These are phyloP conservation scores for Ambrosia artemisiifolia DNA, from an alignment of 129 eudicot genomes.

Conservation along the genomic window DNA sequence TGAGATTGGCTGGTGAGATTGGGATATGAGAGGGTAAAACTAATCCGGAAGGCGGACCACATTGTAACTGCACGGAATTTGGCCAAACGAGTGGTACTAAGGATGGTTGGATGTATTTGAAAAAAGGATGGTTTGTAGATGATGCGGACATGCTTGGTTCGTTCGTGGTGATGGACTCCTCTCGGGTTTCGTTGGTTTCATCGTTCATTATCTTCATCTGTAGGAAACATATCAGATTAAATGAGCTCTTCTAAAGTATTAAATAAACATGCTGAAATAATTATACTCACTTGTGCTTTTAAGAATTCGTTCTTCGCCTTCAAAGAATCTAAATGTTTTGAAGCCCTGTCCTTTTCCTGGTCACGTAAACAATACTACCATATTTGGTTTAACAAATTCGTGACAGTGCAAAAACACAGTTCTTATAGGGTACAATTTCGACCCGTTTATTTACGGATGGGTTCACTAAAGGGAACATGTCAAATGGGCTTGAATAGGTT, in stretches of 20 bases:
- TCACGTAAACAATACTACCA: neutral
- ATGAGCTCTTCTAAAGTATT: neutral
- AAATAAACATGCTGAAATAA: neutral
- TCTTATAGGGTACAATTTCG: neutral
- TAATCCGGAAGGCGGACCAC: conserved; percentile 24
- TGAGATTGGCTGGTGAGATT: neutral
- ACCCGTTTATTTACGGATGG: neutral
- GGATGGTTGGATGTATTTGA: conserved; percentile 38
- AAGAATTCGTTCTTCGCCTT: conserved; percentile 50
- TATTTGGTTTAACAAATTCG: neutral
- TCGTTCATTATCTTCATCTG: conserved; percentile 38
- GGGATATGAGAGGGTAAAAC: conserved; percentile 30
- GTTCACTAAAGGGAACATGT: neutral
- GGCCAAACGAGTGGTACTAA: conserved; percentile 44
- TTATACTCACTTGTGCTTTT: conserved; percentile 49
- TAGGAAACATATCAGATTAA: neutral
- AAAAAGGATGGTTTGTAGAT: conserved; percentile 27
- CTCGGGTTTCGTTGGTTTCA: conserved; percentile 30
- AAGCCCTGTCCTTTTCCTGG: conserved; percentile 57
- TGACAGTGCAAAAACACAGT: neutral
- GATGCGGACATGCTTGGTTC: conserved; percentile 37
- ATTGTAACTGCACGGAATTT: conserved; percentile 28
- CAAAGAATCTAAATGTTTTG: conserved; percentile 38
- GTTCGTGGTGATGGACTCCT: conserved; percentile 19
- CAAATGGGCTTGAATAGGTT: neutral